Evolutionary conservation across 2,329 filamentous ascomycete genomes (phyloP).

Genomic region (Apiospora marii): DNA sequence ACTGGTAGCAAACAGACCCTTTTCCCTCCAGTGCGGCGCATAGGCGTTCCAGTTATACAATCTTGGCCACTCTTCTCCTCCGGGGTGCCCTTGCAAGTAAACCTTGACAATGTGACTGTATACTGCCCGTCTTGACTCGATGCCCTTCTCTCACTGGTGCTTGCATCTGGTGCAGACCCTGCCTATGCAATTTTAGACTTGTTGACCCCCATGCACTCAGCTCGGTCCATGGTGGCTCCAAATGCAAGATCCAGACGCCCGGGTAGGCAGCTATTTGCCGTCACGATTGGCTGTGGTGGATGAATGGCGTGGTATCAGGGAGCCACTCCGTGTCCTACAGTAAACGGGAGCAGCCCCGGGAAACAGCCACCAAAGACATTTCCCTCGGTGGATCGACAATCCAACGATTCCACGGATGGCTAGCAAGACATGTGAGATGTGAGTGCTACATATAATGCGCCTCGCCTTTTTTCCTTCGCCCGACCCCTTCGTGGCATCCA

Average conservation of each 20-base stretch:
- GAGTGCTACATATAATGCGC: background rate
- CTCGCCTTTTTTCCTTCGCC: background rate
- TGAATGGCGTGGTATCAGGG: background rate
- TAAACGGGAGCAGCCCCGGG: conserved; percentile 4
- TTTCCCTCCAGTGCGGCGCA: background rate
- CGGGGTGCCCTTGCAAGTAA: background rate
- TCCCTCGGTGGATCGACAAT: conserved; percentile 1
- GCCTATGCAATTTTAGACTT: conserved; percentile 1
- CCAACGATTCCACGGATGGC: background rate
- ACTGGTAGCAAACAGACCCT: background rate
- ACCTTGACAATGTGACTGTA: background rate
- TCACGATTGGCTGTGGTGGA: background rate
- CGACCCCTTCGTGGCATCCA: conserved; percentile 8
- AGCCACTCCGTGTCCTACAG: background rate
- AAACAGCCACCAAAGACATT: background rate
- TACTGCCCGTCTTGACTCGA: background rate
- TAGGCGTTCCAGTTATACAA: conserved; percentile 11
- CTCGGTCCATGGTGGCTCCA: background rate
- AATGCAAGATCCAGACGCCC: background rate
- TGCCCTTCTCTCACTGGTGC: conserved; percentile 23
- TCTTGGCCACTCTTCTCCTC: background rate
- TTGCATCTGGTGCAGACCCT: conserved; percentile 21
- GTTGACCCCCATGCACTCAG: background rate
- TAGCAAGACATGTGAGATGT: background rate
- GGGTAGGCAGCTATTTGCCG: background rate